Base-by-base conservation (phyloP, 345 rosid genomes). In the Boechera stricta region DNA sequence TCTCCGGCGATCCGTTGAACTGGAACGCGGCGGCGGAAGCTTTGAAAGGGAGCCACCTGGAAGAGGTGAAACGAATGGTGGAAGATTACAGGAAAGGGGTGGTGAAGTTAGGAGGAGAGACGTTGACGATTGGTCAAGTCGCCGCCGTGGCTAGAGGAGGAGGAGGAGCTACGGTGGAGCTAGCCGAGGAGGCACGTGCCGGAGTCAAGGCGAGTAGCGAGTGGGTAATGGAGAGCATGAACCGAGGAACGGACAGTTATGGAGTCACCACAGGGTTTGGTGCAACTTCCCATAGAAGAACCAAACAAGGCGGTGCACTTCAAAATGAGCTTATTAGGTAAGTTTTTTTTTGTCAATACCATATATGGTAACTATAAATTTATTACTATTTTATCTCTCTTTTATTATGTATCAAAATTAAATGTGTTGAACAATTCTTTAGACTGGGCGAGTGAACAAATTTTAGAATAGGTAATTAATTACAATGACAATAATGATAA, bases 261-360 rank as follows among this genome's bases (percentile, higher is more conserved):
- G 95, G 97, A 21, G 85, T 89, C 33, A 91, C 93, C 7, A 91
- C 95, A 4, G 93, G 97, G 44, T 91, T 91, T 33, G 93, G 95
- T 26, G 90, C 91, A 26, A 88, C 88, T 47, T 87, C 90, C 10
- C 95, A 88, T 51, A 67, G 93, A 31, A 76, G 97, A 64, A 91
- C 97, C 79, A 86, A 86, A 44, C 71, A 91, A 70, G 95, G 91
- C 4, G 86, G 67, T 45, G 90, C 95, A 54, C 87, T 91, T 11
- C 95, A 91, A 69, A 82, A 75, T 49, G 93, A 89, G 57, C 95
- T 91, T 42, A 87, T 91, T 61, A 87, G 97, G 97, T 91, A 56
- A 74, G 47, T 38, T 44, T 10, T 2, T 16, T 21, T 16, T 74
- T 15, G 15, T 64, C n/a, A 11, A 31, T 26, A 64, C 57, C 18